Evolutionary conservation across 2,329 filamentous ascomycete species (phyloP).

Genomic region (Didymellaceae sp.): DNA sequence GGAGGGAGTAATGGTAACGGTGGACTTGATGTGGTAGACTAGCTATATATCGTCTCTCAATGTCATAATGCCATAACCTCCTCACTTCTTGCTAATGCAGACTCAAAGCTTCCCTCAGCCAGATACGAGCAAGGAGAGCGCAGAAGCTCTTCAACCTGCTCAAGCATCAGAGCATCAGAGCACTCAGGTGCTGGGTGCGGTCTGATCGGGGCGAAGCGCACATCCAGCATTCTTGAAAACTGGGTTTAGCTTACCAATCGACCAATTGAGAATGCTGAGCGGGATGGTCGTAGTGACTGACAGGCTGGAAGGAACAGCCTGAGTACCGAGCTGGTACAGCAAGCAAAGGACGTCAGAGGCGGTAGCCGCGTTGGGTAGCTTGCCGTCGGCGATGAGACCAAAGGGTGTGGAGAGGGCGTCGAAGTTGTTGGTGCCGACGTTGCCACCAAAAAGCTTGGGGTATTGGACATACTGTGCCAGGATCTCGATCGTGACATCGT

Average conservation of each 20-base stretch:
- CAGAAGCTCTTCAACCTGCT: slow-evolving; percentile 15
- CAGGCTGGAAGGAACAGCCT: slow-evolving; percentile 43
- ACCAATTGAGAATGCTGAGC: slow-evolving; percentile 22
- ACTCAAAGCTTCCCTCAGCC: not conserved
- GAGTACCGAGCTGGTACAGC: slow-evolving; percentile 53
- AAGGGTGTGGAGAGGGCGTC: slow-evolving; percentile 45
- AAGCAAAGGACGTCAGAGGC: slow-evolving; percentile 46
- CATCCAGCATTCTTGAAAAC: slow-evolving; percentile 51
- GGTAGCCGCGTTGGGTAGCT: slow-evolving; percentile 35
- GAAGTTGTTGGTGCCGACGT: slow-evolving; percentile 49
- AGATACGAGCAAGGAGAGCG: slow-evolving; percentile 12
- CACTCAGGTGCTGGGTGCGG: slow-evolving; percentile 43
- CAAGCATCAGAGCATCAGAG: not conserved
- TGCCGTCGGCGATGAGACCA: slow-evolving; percentile 50
- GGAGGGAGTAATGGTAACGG: no score
- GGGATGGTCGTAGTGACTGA: slow-evolving; percentile 20
- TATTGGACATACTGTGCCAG: slow-evolving; percentile 50
- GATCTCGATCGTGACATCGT: slow-evolving; percentile 50
- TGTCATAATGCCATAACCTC: no score
- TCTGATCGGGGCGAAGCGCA: slow-evolving; percentile 45
- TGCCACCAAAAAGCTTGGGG: slow-evolving; percentile 55
- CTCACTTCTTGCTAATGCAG: no score
- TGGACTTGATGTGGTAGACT: no score
- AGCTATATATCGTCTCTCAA: no score
- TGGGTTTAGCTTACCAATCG: slow-evolving; percentile 29